Conservation (phyloP, 129 eudicot species). For the Silybum marianum region DNA sequence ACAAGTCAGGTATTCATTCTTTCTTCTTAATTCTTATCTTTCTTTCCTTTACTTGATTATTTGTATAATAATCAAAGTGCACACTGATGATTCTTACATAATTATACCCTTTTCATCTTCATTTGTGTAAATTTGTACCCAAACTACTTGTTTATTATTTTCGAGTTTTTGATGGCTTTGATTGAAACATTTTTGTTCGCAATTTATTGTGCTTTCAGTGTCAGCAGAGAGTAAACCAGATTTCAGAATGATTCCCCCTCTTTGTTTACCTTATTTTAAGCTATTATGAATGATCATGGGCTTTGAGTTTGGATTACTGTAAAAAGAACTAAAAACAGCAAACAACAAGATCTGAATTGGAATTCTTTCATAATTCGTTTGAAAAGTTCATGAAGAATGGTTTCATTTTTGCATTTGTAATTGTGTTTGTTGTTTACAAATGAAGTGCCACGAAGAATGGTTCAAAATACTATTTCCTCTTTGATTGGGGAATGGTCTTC, state of each 20-base stretch:
- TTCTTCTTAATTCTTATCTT: background rate
- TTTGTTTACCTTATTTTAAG: background rate
- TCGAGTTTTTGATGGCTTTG: constrained; percentile 4
- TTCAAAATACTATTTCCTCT: background rate
- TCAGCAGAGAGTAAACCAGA: background rate
- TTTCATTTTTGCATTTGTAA: background rate
- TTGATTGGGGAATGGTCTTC: background rate
- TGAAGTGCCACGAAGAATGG: background rate
- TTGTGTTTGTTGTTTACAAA: background rate
- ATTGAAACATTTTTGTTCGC: background rate
- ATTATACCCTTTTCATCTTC: constrained; percentile 8
- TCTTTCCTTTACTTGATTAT: background rate
- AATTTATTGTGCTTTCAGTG: background rate
- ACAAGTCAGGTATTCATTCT: constrained; percentile 32
- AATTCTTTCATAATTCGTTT: background rate
- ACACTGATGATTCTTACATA: background rate
- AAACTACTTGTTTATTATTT: constrained; percentile 4
- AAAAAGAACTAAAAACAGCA: background rate
- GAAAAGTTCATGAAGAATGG: background rate
- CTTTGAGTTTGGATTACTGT: constrained; percentile 20
- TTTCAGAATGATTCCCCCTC: background rate
- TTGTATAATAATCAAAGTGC: background rate
- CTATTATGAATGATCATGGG: constrained; percentile 19
- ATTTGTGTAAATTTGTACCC: background rate
- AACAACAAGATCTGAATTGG: background rate